phyloP scores from a whole-genome alignment of 2,329 filamentous ascomycete genomes.

The Aspergillus uvarum region DNA sequence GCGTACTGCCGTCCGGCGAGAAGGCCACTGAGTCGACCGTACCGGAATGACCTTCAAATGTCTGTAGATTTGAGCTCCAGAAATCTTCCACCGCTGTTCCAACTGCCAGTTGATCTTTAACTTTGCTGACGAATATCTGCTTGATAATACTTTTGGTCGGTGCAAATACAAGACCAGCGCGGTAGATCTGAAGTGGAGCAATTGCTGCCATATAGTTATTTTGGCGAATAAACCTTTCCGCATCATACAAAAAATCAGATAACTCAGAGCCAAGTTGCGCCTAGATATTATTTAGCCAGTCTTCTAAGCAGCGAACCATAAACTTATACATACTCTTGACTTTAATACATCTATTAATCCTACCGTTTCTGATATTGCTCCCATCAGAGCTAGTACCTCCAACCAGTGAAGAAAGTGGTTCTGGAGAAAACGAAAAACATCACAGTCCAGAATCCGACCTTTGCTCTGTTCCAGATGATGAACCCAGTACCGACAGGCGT shows the following conservation, averaged over 20 bases:
- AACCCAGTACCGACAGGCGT: slow-evolving; percentile 30
- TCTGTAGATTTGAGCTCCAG: slow-evolving; percentile 3
- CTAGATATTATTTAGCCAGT: not conserved
- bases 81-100: not conserved
- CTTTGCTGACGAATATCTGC: slow-evolving; percentile 1
- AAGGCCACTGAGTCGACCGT: not conserved
- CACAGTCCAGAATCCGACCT: no score
- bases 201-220: slow-evolving; percentile 2
- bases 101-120: not conserved
- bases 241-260: no score
- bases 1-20: no score
- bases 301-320: not conserved
- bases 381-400: no score
- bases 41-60: slow-evolving; percentile 2
- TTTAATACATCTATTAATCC: not conserved
- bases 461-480: slow-evolving; percentile 20
- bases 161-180: slow-evolving; percentile 8
- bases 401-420: no score
- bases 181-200: slow-evolving; percentile 6
- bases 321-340: not conserved
- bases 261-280: no score
- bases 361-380: not conserved
- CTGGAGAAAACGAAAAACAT: no score
- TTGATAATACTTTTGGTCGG: slow-evolving; percentile 3
- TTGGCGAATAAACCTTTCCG: not conserved